Percentiles rank a stretch among this genome's conserved stretches.
These are phyloP conservation scores for Xylariaceae sp. DNA, from an alignment of 2,329 filamentous ascomycete species.

Conservation along the genomic window DNA sequence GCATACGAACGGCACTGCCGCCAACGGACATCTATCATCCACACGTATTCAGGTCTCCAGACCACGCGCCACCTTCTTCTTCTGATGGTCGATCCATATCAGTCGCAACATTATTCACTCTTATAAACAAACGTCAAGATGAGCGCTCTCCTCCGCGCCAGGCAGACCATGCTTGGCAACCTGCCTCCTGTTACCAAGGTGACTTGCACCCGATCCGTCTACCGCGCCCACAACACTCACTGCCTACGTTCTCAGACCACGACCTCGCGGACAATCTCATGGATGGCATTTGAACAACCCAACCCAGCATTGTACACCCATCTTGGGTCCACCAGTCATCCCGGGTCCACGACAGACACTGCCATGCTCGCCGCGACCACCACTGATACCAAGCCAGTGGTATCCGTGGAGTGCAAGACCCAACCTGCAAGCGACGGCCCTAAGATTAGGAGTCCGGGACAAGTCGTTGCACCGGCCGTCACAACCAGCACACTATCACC, in stretches of 20 bases:
- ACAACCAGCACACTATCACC: background rate
- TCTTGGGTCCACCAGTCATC: background rate
- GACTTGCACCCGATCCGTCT: background rate
- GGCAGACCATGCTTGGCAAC: background rate
- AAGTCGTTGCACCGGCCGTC: background rate
- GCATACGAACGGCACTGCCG: too few species aligned
- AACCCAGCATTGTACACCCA: slow-evolving; percentile 21
- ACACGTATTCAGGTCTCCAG: too few species aligned
- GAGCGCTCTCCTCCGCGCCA: slow-evolving; percentile 7
- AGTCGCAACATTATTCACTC: background rate
- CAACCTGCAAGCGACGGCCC: too few species aligned
- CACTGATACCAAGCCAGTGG: background rate
- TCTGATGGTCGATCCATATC: background rate
- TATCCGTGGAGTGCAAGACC: background rate
- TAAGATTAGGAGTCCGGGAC: too few species aligned
- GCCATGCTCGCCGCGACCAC: background rate
- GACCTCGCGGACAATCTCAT: slow-evolving; percentile 17
- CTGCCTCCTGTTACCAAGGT: slow-evolving; percentile 1
- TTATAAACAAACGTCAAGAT: slow-evolving; percentile 6
- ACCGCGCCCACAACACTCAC: slow-evolving; percentile 2
- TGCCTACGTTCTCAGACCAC: background rate
- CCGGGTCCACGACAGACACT: background rate
- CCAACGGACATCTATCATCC: too few species aligned
- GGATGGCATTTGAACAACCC: slow-evolving; percentile 27
- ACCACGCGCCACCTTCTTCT: slow-evolving; percentile 8